Base-by-base conservation (phyloP, 352 stramenopile species). In the Phytophthora brassicae region DNA sequence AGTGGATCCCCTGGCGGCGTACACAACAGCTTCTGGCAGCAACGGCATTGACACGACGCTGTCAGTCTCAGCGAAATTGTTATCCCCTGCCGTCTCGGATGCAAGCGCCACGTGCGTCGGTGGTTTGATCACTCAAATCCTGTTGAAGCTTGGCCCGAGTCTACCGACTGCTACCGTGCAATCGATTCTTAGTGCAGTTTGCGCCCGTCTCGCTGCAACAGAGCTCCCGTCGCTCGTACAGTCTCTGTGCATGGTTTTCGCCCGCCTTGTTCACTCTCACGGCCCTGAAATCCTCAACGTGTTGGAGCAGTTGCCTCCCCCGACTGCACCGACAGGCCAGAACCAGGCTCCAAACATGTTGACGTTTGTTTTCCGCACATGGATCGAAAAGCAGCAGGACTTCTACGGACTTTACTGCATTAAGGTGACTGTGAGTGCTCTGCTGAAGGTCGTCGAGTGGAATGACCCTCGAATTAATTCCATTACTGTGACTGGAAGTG, bases 361-460 rank as follows among this genome's bases (percentile, higher is more conserved):
- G 23, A 70, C 69, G 36, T 94, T 94, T 77, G 83, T 94, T 2
- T 88, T 92, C 49, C 64, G 68, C 26, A 89, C 82, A 14, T 94
- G 86, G 86, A 85, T 94, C 28, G 81, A 92, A 48, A 91, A 90
- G 61, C 86, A 94, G 52, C 62, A 77, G 14, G 83, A 92, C 20
- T 94, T 94, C 46, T 94, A 94, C 44, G 83, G 86, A 11, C 70
- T 89, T 6, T 92, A 92, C 66, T 88, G 78, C 47, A 86, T 94
- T 60, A 94, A 92, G 60, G 83, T 94, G 33, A 94, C 84, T 4
- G 76, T 90, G 33, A 90, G 82, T 50, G 85, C 82, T 38, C 50
- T 94, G 13, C 57, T 94, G 6, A 86, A 89, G 71, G 72, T 90
- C 5, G 68, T 81, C 4, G 77, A 88, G 43, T 90, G 82, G 81